Evolutionary conservation across 768 basidiomycete genomes (phyloP), one percentile per base, ranked within the genome.

Genomic region (Leucocoprinus sp.): DNA sequence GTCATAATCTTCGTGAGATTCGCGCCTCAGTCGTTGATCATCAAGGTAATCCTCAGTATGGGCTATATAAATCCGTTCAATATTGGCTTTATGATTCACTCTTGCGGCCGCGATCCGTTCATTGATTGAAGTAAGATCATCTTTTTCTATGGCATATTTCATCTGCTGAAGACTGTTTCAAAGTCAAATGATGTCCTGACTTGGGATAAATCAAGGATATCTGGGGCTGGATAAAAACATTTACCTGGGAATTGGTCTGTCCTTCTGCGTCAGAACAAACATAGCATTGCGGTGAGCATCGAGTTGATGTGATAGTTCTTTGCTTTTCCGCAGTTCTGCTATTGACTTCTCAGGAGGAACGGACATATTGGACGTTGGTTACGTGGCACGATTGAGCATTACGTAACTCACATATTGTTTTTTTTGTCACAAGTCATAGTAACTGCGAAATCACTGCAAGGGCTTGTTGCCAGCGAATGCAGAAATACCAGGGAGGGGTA

Each of bases 211-310:
- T 12, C 6, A 22, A 5, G 8, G 24, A 15, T 21, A 5, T 14
- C 8, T 12, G 23, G 33, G 4, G 12, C 6, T 19, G 4, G 31
- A 15, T 5, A n/a, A 18, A 11, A 12, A 12, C 4, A 33, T 27
- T 35, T 27, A 54, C 55, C 45, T 56, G 2, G 55, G 55, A 11
- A 56, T 52, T 15, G 45, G 48, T 2, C 53, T 37, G 31, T 56
- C 55, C 36, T 54, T 54, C 42, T 56, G 53, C 7, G 55, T 56
- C 2, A 56, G 43, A 14, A 56, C 42, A 34, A 45, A 52, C 53
- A 52, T 52, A 14, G 55, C 55, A 8, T 21, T 23, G 23, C 53
- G 34, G 28, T 56, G 53, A 31, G 11, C 14, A 7, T 31, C 22
- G 22, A 31, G 31, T 31, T 11, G 14, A 31, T n/a, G 31, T 7